Conservation (phyloP, 805 yeast species). For the Saccharomycopsis synnaedendra region DNA sequence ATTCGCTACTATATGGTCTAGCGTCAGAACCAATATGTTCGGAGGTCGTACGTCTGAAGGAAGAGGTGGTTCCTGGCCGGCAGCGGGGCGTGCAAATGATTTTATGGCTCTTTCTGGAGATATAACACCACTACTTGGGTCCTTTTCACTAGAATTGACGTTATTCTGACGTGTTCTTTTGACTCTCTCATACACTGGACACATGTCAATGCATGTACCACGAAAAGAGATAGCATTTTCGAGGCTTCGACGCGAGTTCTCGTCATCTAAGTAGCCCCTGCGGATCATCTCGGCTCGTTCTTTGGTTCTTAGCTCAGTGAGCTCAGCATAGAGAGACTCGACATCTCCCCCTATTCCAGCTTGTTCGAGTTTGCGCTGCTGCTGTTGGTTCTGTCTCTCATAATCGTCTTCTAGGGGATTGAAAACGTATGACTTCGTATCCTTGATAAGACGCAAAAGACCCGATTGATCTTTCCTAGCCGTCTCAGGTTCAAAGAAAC, state of each 20-base stretch:
- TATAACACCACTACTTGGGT: slow-evolving; percentile 42
- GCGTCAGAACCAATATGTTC: slow-evolving; percentile 47
- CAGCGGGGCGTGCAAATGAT: slow-evolving; percentile 93
- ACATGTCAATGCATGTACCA: slow-evolving; percentile 90
- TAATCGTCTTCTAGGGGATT: slow-evolving; percentile 33
- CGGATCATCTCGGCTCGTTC: slow-evolving; percentile 76
- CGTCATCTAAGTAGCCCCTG: slow-evolving; percentile 77
- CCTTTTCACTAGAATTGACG: slow-evolving; percentile 67
- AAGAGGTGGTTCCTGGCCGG: slow-evolving; percentile 95
- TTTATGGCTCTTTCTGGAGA: slow-evolving; percentile 60
- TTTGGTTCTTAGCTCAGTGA: slow-evolving; percentile 58
- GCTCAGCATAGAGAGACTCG: slow-evolving; percentile 63
- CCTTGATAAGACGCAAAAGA: slow-evolving; percentile 24
- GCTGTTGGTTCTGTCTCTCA: slow-evolving; percentile 66
- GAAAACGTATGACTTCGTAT: slow-evolving; percentile 22
- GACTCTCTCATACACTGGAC: slow-evolving; percentile 87
- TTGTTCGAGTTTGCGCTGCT: slow-evolving; percentile 42
- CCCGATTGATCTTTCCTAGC: neutral
- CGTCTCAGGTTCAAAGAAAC: too few species aligned
- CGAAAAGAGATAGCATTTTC: slow-evolving; percentile 78
- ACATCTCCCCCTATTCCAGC: slow-evolving; percentile 37
- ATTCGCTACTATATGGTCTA: slow-evolving; percentile 59
- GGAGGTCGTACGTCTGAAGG: slow-evolving; percentile 99
- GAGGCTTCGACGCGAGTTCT: slow-evolving; percentile 70
- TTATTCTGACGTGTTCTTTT: slow-evolving; percentile 82